Evolutionary conservation across 2,329 filamentous ascomycete genomes (phyloP).

Genomic region (Ophiocordyceps polyrhachis-furcata): DNA sequence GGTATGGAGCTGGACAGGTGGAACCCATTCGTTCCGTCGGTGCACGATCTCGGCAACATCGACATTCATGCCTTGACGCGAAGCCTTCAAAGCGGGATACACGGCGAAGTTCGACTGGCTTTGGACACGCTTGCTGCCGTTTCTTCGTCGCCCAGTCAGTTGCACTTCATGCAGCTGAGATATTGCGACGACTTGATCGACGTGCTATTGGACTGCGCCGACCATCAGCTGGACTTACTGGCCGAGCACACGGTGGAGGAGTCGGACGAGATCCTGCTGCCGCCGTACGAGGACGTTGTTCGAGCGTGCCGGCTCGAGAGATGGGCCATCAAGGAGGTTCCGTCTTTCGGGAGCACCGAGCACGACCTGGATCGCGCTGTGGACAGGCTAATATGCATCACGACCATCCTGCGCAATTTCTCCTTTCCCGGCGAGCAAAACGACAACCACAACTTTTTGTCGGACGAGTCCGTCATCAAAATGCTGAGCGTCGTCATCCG

Average conservation of each 20-base stretch:
- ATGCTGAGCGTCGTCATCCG: constrained; percentile 71
- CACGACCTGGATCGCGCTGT: constrained; percentile 77
- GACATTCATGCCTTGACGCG: constrained; percentile 81
- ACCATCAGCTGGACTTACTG: constrained; percentile 72
- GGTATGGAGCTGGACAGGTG: constrained; percentile 47
- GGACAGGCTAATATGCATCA: constrained; percentile 75
- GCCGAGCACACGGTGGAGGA: constrained; percentile 70
- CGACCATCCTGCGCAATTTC: constrained; percentile 79
- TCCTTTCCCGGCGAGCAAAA: constrained; percentile 52
- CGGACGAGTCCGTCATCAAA: constrained; percentile 60
- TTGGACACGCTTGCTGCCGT: constrained; percentile 66
- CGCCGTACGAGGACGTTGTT: constrained; percentile 72
- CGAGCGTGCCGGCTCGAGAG: constrained; percentile 61
- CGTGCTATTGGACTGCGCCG: constrained; percentile 72
- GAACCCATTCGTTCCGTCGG: constrained; percentile 56
- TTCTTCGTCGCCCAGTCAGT: constrained; percentile 39
- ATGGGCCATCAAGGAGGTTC: constrained; percentile 50
- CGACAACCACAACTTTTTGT: constrained; percentile 53
- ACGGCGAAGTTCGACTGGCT: constrained; percentile 74
- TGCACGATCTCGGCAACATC: constrained; percentile 67
- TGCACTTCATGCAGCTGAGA: constrained; percentile 47
- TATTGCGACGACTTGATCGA: constrained; percentile 80
- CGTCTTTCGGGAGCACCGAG: constrained; percentile 53
- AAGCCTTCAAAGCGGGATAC: constrained; percentile 77
- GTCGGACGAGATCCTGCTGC: constrained; percentile 68